Evolutionary conservation across 2,329 filamentous ascomycete genomes (phyloP).

Genomic region (Aspergillus fumigatus): DNA sequence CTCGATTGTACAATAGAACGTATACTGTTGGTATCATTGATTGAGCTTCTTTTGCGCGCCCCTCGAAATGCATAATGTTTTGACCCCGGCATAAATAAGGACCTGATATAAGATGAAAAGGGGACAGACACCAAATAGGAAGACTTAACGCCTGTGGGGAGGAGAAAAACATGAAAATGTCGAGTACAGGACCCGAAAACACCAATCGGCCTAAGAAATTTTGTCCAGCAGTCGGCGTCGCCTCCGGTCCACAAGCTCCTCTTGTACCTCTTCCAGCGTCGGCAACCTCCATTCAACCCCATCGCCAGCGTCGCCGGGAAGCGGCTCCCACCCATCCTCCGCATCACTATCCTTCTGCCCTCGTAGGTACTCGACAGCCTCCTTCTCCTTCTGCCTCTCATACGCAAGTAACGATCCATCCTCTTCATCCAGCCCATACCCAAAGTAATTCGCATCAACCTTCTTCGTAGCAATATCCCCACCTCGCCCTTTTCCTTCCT

Average conservation of each 20-base stretch:
- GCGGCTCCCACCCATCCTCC: slow-evolving; percentile 71
- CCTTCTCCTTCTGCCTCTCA: slow-evolving; percentile 76
- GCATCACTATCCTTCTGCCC: slow-evolving; percentile 53
- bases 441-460: slow-evolving; percentile 93
- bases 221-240: slow-evolving; percentile 81
- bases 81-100: slow-evolving; percentile 7
- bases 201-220: slow-evolving; percentile 45
- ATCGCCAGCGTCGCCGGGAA: slow-evolving; percentile 84
- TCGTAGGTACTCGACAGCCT: slow-evolving; percentile 68
- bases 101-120: slow-evolving; percentile 5
- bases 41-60: slow-evolving; percentile 8
- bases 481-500: slow-evolving; percentile 50
- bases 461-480: slow-evolving; percentile 52
- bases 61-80: slow-evolving; percentile 12
- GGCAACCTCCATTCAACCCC: slow-evolving; percentile 79
- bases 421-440: slow-evolving; percentile 89
- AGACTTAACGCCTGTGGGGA: slow-evolving; percentile 18
- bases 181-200: slow-evolving; percentile 10
- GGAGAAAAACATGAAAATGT: slow-evolving; percentile 9
- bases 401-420: slow-evolving; percentile 75
- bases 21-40: slow-evolving; percentile 17
- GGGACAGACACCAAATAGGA: slow-evolving; percentile 5
- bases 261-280: slow-evolving; percentile 85
- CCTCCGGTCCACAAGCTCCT: slow-evolving; percentile 83
- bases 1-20: slow-evolving; percentile 20